Conservation (phyloP, 78 protist genomes). For the Dictyostelium discoideum region dicty_2.7 NC_007091.3:2035001-2035500, state of each 20-base stretch:
- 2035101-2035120: slow-evolving; percentile 85
- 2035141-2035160: slow-evolving; percentile 80
- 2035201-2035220: slow-evolving; percentile 50
- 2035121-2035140: slow-evolving; percentile 71
- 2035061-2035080: background rate
- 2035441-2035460: slow-evolving; percentile 75
- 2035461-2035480: slow-evolving; percentile 77
- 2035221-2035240: slow-evolving; percentile 86
- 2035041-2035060: background rate
- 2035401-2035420: slow-evolving; percentile 85
- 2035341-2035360: slow-evolving; percentile 93
- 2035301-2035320: slow-evolving; percentile 89
- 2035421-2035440: slow-evolving; percentile 62
- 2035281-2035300: slow-evolving; percentile 81
- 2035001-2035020: background rate
- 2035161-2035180: slow-evolving; percentile 80
- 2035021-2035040: background rate
- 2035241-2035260: slow-evolving; percentile 87
- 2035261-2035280: slow-evolving; percentile 87
- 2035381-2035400: slow-evolving; percentile 91
- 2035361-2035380: slow-evolving; percentile 93
- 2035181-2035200: slow-evolving; percentile 80
- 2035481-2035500: slow-evolving; percentile 71
- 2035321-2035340: slow-evolving; percentile 82
- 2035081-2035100: background rate